Evolutionary conservation across 148 eudicot genomes (phyloP), one percentile per base, ranked within the genome.

Genomic region (Selenicereus undatus): DNA sequence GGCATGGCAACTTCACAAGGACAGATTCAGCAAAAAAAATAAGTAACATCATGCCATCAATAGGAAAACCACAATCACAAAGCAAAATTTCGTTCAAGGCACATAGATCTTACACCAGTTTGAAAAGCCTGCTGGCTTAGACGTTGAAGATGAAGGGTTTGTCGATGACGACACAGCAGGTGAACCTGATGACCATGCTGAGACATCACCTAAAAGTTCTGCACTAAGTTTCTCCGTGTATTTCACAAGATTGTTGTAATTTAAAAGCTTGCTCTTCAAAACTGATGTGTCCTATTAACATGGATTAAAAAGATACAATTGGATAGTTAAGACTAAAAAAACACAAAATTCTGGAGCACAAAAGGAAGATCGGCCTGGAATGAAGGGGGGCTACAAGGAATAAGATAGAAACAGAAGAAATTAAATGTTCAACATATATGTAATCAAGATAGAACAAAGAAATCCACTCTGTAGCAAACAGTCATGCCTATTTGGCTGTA

Each of bases 261-360:
- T 82, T 84, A 91, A 85, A 73, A 95, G 90, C 87, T 92, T 92
- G 88, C 92, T 85, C 81, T 89, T 84, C 81, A 93, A 85, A 58
- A 87, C 85, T 68, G 98, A 93, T 73, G 93, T 86, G 77, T 93
- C 98, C 98, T 95, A 82, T 36, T 20, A 71, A 69, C 76, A 66
- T 51, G 26, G 71, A 75, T 36, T 74, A 29, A 42, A 35, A 74
- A 11, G 73, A 74, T n/a, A 24, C 30, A 64, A 4, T 58, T 36
- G 36, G 27, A 35, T 36, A 80, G 24, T 48, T 35, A 30, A 39
- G 52, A 43, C 20, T 42, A 80, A 30, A 39, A 39, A 56, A 24
- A 77, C n/a, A 72, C 22, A 20, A 60, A 24, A 78, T 42, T 8
- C 12, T 17, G 30, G 54, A 52, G 30, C 43, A 74, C 45, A 74